These are phyloP conservation scores for Tuber magnatum DNA, from an alignment of 495 filamentous ascomycete genomes.

Conservation along the genomic window DNA sequence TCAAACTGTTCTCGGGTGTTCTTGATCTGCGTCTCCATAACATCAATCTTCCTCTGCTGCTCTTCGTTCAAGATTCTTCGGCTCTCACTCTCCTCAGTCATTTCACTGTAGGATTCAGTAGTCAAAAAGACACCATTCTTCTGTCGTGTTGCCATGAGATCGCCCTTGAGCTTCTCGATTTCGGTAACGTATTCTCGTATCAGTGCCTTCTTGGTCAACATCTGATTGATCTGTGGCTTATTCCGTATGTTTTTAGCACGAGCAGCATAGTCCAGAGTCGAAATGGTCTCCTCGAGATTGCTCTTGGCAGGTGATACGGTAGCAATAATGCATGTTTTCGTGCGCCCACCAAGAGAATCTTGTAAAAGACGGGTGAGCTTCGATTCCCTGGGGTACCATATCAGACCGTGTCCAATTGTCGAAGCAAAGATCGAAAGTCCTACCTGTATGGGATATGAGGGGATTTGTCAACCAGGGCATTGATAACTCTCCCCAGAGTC, in stretches of 20 bases:
- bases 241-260: constrained; percentile 97
- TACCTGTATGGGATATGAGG: constrained; percentile 80
- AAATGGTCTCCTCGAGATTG: constrained; percentile 96
- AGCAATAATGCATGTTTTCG: constrained; percentile 97
- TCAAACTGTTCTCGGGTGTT: constrained; percentile 91
- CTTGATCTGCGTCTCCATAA: constrained; percentile 77
- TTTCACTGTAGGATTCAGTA: constrained; percentile 72
- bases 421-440: constrained; percentile 8
- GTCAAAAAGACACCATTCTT: constrained; percentile 92
- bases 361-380: constrained; percentile 91
- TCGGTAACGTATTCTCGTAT: constrained; percentile 85
- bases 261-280: constrained; percentile 94
- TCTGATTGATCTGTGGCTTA: constrained; percentile 88
- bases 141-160: constrained; percentile 85
- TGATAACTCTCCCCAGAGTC: constrained; percentile 93
- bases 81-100: constrained; percentile 84
- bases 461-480: constrained; percentile 86
- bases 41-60: constrained; percentile 82
- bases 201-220: constrained; percentile 83
- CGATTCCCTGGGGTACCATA: constrained; percentile 57
- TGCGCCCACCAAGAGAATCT: constrained; percentile 90
- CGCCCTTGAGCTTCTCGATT: constrained; percentile 87
- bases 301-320: constrained; percentile 89
- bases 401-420: constrained; percentile 14
- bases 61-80: constrained; percentile 87